Percentiles rank a stretch among this genome's conserved stretches.
Evolutionary conservation across 805 yeast genomes (phyloP).

Genomic region (Saccharomycopsis schoenii): DNA sequence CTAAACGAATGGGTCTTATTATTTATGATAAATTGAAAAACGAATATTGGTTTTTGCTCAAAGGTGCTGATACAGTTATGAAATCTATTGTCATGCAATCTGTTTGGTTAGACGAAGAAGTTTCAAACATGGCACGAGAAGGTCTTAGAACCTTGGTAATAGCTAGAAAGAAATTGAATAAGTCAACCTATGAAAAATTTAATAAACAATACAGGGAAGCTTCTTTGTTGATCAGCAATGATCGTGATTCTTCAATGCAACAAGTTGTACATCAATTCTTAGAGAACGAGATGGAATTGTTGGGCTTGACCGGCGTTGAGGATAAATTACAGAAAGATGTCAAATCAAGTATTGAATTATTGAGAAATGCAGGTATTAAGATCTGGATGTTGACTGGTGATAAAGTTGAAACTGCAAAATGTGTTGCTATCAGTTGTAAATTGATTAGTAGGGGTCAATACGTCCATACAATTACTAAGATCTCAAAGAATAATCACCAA

Average conservation of each 20-base stretch:
- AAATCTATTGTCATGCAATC: constrained; percentile 65
- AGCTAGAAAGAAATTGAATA: constrained; percentile 66
- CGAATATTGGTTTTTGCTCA: constrained; percentile 77
- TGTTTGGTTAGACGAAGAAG: constrained; percentile 98
- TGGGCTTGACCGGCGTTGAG: constrained; percentile 96
- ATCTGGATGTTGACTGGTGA: constrained; percentile 99
- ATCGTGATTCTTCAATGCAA: constrained; percentile 66
- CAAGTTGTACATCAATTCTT: constrained; percentile 55
- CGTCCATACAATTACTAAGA: constrained; percentile 73
- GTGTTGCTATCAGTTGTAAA: constrained; percentile 94
- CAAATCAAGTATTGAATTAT: constrained; percentile 80
- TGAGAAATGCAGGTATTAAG: constrained; percentile 92
- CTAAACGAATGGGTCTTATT: constrained; percentile 92
- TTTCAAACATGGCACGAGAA: constrained; percentile 96
- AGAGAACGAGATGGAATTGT: constrained; percentile 74
- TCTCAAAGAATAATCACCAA: constrained; percentile 33
- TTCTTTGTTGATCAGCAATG: constrained; percentile 59
- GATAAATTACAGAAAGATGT: constrained; percentile 89
- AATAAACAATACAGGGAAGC: constrained; percentile 59
- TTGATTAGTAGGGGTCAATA: constrained; percentile 89
- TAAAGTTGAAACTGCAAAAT: constrained; percentile 95
- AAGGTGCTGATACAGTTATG: constrained; percentile 98
- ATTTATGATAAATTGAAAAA: constrained; percentile 51
- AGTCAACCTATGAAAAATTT: constrained; percentile 51
- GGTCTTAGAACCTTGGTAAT: constrained; percentile 92